Base-by-base conservation (phyloP, 1,284 basidiomycete species). In the Pyrrhoderma noxium region DNA sequence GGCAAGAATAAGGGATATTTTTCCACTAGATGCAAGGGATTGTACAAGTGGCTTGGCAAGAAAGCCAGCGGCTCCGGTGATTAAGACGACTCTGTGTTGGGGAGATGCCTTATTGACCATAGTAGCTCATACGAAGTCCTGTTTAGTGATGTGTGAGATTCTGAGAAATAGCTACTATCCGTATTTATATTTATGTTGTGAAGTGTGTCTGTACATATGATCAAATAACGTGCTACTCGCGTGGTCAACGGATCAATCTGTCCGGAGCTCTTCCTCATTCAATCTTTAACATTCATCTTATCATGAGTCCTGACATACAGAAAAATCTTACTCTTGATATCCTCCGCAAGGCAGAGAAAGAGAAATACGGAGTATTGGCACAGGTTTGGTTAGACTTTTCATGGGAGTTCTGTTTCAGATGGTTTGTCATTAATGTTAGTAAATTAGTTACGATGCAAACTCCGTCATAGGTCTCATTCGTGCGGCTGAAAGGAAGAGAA, bases 51-150 rank as follows among this genome's bases (percentile, higher is more conserved):
- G 9, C 59, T 60, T 62, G 50, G 65, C 76, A 34, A 70, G 71
- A 62, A 60, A 82, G 39, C 77, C 78, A 23, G 71, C 74, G 25
- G 79, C 77, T 36, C 79, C 80, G 48, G 79, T 80, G 49, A 83
- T 72, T 23, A 82, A 70, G 42, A 82, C 61, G 44, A 69, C 65
- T 11, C 11, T 31, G 5, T 11, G 27, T 11, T 31, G 27, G 11
- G 53, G 65, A 71, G 11, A 58, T 52, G 19, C 11, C 27, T 49
- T 44, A 18, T 18, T 14, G 34, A 49, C 38, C 55, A 57, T 55
- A 27, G 37, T 40, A 16, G 23, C n/a, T n/a, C n/a, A n/a, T n/a
- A n/a, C n/a, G n/a, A n/a, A n/a, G n/a, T n/a, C n/a, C n/a, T n/a
- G n/a, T n/a, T n/a, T n/a, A n/a, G n/a, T n/a, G n/a, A n/a, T n/a